Evolutionary conservation across 306 rosid species (phyloP).

Genomic region (Pyrus betulifolia): DNA sequence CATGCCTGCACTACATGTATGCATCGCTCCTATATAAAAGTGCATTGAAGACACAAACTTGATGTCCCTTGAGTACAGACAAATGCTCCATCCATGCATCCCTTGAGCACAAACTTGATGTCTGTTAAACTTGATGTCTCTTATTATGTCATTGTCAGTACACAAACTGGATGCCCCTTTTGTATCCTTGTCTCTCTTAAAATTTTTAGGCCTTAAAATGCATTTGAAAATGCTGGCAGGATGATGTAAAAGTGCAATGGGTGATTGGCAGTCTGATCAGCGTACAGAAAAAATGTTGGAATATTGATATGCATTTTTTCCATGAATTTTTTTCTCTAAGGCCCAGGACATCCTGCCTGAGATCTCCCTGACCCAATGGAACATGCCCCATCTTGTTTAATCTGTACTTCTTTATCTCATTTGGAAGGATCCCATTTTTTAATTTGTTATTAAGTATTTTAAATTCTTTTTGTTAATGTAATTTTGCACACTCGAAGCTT

Average conservation of each 20-base stretch:
- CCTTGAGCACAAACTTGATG: too few relatives aligned
- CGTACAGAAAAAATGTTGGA: constrained; percentile 33
- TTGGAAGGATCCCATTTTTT: constrained; percentile 50
- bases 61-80: too few relatives aligned
- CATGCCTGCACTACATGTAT: too few relatives aligned
- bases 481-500: constrained; percentile 40
- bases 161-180: too few relatives aligned
- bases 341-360: constrained; percentile 54
- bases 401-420: constrained; percentile 55
- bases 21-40: too few relatives aligned
- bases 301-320: constrained; percentile 34
- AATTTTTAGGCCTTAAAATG: not conserved
- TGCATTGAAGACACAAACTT: too few relatives aligned
- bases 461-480: constrained; percentile 20
- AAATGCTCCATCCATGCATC: too few relatives aligned
- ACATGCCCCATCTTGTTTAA: constrained; percentile 61
- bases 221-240: constrained; percentile 17
- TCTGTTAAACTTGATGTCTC: too few relatives aligned
- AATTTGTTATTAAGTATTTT: constrained; percentile 1
- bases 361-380: constrained; percentile 62
- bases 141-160: too few relatives aligned
- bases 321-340: constrained; percentile 11
- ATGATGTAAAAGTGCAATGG: constrained; percentile 21
- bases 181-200: not conserved
- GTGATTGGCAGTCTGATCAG: constrained; percentile 32